Conservation (phyloP, 345 rosid species). For the Aegle marmelos region DNA sequence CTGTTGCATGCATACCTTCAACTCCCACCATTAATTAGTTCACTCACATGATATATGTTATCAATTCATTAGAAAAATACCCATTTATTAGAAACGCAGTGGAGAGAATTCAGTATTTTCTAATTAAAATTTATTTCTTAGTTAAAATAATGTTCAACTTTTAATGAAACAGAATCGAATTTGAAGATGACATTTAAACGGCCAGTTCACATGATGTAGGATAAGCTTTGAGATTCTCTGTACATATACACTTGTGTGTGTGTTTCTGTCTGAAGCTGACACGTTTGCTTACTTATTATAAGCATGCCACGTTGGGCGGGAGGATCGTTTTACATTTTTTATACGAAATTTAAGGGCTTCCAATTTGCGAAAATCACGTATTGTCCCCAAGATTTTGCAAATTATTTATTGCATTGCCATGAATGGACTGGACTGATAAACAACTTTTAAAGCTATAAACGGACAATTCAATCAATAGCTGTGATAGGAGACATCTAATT, state of each 20-base stretch:
- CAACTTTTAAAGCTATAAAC: too few species aligned
- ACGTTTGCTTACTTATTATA: not conserved
- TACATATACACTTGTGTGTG: not conserved
- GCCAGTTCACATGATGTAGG: not conserved
- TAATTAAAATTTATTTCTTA: not conserved
- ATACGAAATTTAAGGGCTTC: not conserved
- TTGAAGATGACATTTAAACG: not conserved
- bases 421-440: too few species aligned
- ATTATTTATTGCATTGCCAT: not conserved
- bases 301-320: not conserved
- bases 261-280: not conserved
- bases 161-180: not conserved
- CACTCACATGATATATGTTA: too few species aligned
- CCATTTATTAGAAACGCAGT: not conserved
- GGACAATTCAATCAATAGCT: not conserved
- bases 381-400: not conserved
- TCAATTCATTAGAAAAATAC: not conserved
- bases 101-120: not conserved
- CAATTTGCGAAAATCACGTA: not conserved
- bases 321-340: not conserved
- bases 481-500: too few species aligned
- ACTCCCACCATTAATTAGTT: not conserved
- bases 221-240: not conserved
- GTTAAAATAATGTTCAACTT: not conserved
- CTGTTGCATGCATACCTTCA: conserved; percentile 13